These are phyloP conservation scores for Wickerhamiella sergipiensis DNA, from an alignment of 805 yeast genomes.

Conservation along the genomic window DNA sequence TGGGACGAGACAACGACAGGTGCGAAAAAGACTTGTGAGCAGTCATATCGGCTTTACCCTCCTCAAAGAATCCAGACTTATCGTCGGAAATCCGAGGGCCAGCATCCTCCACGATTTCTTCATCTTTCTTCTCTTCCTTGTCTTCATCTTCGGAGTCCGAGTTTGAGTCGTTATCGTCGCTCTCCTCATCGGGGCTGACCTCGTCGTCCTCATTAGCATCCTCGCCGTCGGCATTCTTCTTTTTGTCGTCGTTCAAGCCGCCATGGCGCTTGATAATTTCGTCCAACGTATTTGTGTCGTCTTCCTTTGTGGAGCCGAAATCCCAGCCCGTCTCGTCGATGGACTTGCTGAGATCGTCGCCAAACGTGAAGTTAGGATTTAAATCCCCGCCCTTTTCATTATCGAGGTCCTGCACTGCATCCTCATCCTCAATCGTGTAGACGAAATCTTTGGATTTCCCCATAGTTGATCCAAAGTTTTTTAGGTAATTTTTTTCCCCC, in stretches of 20 bases:
- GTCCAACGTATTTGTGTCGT: slow-evolving; percentile 67
- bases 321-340: slow-evolving; percentile 69
- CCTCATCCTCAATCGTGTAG: slow-evolving; percentile 17
- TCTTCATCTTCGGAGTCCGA: slow-evolving; percentile 23
- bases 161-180: slow-evolving; percentile 16
- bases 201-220: slow-evolving; percentile 23
- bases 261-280: slow-evolving; percentile 79
- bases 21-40: slow-evolving; percentile 57
- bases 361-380: slow-evolving; percentile 63
- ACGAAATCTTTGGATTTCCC: slow-evolving; percentile 12
- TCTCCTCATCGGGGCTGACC: slow-evolving; percentile 15
- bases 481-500: neutral
- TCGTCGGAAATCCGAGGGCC: slow-evolving; percentile 24
- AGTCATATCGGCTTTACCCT: slow-evolving; percentile 22
- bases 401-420: slow-evolving; percentile 16
- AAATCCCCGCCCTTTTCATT: slow-evolving; percentile 36
- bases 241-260: slow-evolving; percentile 40
- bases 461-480: neutral
- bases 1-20: slow-evolving; percentile 77
- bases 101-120: slow-evolving; percentile 11
- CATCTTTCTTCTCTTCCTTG: neutral
- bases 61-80: slow-evolving; percentile 25
- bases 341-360: slow-evolving; percentile 33
- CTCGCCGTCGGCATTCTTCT: slow-evolving; percentile 24
- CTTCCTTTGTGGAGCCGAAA: slow-evolving; percentile 39